A percentile compares a stretch with the other conserved stretches of the same genome.
phyloP scores from a whole-genome alignment of 805 yeast species.

The Wickerhamiella sorbophila region DNA sequence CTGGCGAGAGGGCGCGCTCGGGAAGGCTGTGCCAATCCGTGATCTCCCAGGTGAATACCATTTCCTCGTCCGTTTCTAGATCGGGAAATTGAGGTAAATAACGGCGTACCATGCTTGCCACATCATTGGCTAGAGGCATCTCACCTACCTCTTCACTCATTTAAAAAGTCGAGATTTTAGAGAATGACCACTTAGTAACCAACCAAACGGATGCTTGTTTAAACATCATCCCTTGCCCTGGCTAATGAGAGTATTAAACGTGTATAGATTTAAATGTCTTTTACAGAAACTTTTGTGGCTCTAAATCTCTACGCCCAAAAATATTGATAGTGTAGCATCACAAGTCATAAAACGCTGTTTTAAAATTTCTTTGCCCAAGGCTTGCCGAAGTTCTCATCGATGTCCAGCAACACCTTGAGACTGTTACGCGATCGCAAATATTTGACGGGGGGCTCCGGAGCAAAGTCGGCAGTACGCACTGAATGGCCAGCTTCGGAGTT shows the following conservation, averaged over 20 bases:
- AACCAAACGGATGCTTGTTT: no score
- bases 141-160: neutral
- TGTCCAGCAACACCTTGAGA: conserved; percentile 30
- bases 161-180: neutral
- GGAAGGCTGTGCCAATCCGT: conserved; percentile 27
- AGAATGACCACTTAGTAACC: no score
- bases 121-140: neutral
- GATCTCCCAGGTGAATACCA: conserved; percentile 24
- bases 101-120: neutral
- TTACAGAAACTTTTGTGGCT: no score
- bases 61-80: conserved; percentile 16
- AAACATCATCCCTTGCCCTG: no score
- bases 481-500: conserved; percentile 32
- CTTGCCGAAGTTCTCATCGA: conserved; percentile 32
- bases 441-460: conserved; percentile 22
- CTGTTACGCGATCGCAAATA: conserved; percentile 30
- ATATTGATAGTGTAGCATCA: neutral
- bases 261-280: no score
- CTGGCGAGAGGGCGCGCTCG: conserved; percentile 23
- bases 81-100: neutral
- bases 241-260: no score
- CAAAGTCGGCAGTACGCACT: conserved; percentile 24
- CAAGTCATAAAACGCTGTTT: neutral
- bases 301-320: no score
- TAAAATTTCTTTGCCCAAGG: conserved; percentile 12